phyloP scores from a whole-genome alignment of 2,329 filamentous ascomycete species.

The Neophaeococcomyces mojaviensis region DNA sequence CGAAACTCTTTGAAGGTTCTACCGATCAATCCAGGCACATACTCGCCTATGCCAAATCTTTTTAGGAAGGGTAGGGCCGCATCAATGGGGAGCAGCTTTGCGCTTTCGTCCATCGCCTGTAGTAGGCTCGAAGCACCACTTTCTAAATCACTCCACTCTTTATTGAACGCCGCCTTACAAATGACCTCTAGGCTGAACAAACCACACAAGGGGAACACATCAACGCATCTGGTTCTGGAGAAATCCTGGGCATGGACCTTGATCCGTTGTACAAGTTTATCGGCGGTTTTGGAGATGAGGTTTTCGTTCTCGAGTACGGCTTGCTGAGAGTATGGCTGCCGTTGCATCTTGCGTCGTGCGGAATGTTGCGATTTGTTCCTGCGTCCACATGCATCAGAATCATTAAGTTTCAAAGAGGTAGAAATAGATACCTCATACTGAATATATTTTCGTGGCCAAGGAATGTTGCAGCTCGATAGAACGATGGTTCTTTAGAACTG shows the following conservation, averaged over 20 bases:
- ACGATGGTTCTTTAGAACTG: slow-evolving; percentile 3
- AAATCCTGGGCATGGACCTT: neutral
- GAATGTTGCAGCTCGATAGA: slow-evolving; percentile 8
- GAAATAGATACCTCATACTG: neutral
- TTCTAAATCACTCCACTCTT: neutral
- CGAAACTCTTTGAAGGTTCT: too few species aligned
- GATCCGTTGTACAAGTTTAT: slow-evolving; percentile 9
- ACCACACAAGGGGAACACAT: slow-evolving; percentile 6
- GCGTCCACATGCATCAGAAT: neutral
- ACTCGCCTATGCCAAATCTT: too few species aligned
- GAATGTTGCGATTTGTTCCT: slow-evolving; percentile 6
- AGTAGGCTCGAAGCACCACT: too few species aligned
- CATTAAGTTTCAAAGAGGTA: too few species aligned
- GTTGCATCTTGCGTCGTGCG: slow-evolving; percentile 11
- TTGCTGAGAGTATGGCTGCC: slow-evolving; percentile 9
- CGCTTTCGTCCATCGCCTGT: too few species aligned
- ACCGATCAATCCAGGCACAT: too few species aligned
- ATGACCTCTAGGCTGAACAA: slow-evolving; percentile 15
- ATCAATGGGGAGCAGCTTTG: too few species aligned
- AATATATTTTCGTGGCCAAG: slow-evolving; percentile 9
- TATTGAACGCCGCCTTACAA: slow-evolving; percentile 10
- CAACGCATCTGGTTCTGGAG: neutral
- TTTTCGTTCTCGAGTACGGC: slow-evolving; percentile 9
- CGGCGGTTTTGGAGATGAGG: slow-evolving; percentile 9
- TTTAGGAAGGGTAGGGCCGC: too few species aligned